phyloP scores from a whole-genome alignment of 768 basidiomycete species.

The Flagelloscypha sp. region DNA sequence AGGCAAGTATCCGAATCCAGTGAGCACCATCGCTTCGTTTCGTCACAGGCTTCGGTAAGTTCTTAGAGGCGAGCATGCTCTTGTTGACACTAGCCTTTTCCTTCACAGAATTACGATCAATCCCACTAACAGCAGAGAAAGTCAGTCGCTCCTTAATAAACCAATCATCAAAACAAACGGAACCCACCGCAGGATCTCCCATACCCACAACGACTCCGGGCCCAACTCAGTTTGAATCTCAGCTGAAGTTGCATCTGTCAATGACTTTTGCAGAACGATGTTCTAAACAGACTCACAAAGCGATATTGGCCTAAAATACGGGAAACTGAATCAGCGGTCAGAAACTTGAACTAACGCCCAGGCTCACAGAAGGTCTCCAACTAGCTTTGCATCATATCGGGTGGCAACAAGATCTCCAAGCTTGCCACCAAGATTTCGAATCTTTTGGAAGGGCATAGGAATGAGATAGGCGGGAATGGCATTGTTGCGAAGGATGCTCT shows the following conservation, averaged over 20 bases:
- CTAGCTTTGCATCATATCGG: slow-evolving; percentile 83
- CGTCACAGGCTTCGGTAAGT: slow-evolving; percentile 71
- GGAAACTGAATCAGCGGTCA: no score
- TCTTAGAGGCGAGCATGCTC: slow-evolving; percentile 97
- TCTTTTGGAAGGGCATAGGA: slow-evolving; percentile 91
- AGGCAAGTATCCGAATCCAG: slow-evolving; percentile 88
- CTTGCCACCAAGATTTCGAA: slow-evolving; percentile 92
- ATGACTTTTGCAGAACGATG: slow-evolving; percentile 1
- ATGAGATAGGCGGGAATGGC: slow-evolving; percentile 80
- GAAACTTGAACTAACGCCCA: not conserved
- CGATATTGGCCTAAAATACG: no score
- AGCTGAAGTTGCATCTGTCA: slow-evolving; percentile 32
- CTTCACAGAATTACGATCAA: slow-evolving; percentile 67
- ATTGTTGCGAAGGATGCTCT: slow-evolving; percentile 79
- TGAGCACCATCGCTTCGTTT: slow-evolving; percentile 70
- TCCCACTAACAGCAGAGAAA: no score
- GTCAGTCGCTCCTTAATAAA: no score
- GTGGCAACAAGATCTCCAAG: slow-evolving; percentile 80
- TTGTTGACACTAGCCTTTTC: slow-evolving; percentile 75
- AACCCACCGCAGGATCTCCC: slow-evolving; percentile 75
- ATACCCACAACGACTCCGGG: slow-evolving; percentile 84
- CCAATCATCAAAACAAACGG: not conserved
- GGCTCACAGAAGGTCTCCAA: slow-evolving; percentile 82
- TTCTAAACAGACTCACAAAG: no score
- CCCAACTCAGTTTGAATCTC: slow-evolving; percentile 78